Percentiles rank a stretch among this genome's conserved stretches.
phyloP scores from a whole-genome alignment of 202 grass and related monocot species.

The Panicum hallii region DNA sequence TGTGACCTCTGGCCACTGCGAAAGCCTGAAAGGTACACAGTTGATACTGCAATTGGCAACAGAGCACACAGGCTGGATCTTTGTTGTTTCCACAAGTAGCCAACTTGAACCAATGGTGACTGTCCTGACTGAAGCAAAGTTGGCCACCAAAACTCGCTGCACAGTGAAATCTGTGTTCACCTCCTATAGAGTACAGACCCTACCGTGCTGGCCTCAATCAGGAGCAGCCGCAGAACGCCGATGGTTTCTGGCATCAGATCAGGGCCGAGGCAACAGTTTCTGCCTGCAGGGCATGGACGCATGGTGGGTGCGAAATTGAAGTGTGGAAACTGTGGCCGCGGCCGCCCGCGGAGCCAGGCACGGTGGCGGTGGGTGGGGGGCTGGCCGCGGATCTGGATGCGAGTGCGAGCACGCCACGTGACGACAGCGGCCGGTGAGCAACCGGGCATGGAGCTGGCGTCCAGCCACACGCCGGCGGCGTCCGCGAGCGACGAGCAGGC shows the following conservation, averaged over 20 bases:
- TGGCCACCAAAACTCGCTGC: not conserved
- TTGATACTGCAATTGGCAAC: not conserved
- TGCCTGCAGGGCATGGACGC: no score
- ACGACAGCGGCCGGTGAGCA: constrained; percentile 8
- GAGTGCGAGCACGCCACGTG: constrained; percentile 21
- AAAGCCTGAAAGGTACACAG: not conserved
- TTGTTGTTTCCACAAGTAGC: not conserved
- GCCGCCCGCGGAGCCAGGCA: not conserved
- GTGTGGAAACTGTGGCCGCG: no score
- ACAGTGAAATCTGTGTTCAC: not conserved
- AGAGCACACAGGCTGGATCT: not conserved
- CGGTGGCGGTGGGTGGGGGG: not conserved
- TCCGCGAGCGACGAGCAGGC: not conserved
- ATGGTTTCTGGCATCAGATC: no score
- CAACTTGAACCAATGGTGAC: not conserved
- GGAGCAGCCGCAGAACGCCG: no score
- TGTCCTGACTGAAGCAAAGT: not conserved
- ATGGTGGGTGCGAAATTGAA: not conserved
- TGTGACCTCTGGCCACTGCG: not conserved
- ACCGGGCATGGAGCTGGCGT: constrained; percentile 1
- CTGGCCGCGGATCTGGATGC: not conserved
- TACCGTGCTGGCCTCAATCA: no score
- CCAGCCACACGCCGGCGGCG: not conserved
- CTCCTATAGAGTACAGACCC: no score
- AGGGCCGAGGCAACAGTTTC: no score